Evolutionary conservation across 805 yeast genomes (phyloP), one percentile per base, ranked within the genome.

Genomic region (Wickerhamia fluorescens): DNA sequence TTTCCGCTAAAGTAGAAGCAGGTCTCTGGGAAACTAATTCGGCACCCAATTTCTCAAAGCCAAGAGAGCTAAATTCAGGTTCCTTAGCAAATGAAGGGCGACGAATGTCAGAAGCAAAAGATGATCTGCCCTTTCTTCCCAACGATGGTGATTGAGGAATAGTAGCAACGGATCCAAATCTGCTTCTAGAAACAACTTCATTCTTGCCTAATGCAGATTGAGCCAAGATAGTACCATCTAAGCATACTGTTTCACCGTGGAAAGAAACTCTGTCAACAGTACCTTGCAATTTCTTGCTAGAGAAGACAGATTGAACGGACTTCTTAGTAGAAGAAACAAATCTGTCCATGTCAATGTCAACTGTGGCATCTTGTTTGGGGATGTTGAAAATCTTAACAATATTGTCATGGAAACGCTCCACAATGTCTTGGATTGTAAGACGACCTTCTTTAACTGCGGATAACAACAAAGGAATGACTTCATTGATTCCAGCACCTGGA

Each of bases 261-360:
- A 83, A 65, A 42, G 78, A 71, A 28, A 89, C 96, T 57, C 96
- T 75, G 58, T 87, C 95, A 49, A 89, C 81, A 48, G 86, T 78
- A 38, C 96, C 96, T 36, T 64, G 70, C 49, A 85, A 65, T 29
- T 64, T 61, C 41, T 50, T 45, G 38, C 69, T 71, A 34, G 61
- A 63, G 37, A 76, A 71, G 17, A 32, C 33, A n/a, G 33, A 29
- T 23, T 61, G 53, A n/a, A n/a, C n/a, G n/a, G n/a, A n/a, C 40
- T 58, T 60, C 18, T 20, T 28, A 35, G 63, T 45, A 7, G 72
- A 57, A n/a, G 63, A 45, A 30, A 60, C 54, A 11, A 62, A 52
- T 56, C 94, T 76, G 58, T 87, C 96, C 42, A 84, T 58, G 51
- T 87, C 94, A 35, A 89, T 61, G 56, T 87, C 96, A 43, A 89